phyloP scores from a whole-genome alignment of 2,329 filamentous ascomycete species.

The Penicillium carneum region DNA sequence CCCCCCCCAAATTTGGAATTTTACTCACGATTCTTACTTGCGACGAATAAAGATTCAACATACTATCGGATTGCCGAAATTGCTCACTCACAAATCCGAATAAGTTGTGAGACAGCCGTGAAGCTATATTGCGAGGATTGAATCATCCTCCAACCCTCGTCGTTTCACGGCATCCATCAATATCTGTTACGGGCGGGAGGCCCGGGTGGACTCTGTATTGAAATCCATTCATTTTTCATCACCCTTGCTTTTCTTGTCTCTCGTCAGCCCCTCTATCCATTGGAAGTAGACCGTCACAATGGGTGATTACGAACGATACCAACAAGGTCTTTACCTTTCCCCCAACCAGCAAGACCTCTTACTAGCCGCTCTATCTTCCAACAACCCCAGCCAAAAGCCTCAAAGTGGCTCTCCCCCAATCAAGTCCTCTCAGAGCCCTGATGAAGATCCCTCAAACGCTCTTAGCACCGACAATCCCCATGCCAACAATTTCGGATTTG shows the following conservation, averaged over 20 bases:
- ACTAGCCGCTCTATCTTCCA: slow-evolving; percentile 77
- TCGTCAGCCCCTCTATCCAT: background rate
- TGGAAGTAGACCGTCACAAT: slow-evolving; percentile 35
- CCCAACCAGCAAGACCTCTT: slow-evolving; percentile 78
- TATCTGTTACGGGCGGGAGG: slow-evolving; percentile 46
- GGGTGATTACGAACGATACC: slow-evolving; percentile 51
- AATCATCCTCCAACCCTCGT: slow-evolving; percentile 8
- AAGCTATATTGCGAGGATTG: slow-evolving; percentile 6
- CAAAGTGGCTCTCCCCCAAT: slow-evolving; percentile 33
- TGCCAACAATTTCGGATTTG: slow-evolving; percentile 60
- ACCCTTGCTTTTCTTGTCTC: background rate
- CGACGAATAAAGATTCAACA: background rate
- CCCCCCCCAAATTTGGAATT: background rate
- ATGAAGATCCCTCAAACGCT: slow-evolving; percentile 57
- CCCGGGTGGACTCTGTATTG: slow-evolving; percentile 35
- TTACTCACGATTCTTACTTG: background rate
- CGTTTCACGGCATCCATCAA: slow-evolving; percentile 24
- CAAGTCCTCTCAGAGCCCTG: slow-evolving; percentile 41
- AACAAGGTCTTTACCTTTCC: slow-evolving; percentile 72
- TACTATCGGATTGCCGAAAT: background rate
- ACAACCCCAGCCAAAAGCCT: slow-evolving; percentile 56
- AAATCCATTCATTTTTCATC: slow-evolving; percentile 8
- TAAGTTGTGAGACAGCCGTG: slow-evolving; percentile 5
- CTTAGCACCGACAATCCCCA: slow-evolving; percentile 47
- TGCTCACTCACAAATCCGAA: background rate